These are phyloP conservation scores for Aspergillus diversus DNA, from an alignment of 495 filamentous ascomycete species.

Conservation along the genomic window DNA sequence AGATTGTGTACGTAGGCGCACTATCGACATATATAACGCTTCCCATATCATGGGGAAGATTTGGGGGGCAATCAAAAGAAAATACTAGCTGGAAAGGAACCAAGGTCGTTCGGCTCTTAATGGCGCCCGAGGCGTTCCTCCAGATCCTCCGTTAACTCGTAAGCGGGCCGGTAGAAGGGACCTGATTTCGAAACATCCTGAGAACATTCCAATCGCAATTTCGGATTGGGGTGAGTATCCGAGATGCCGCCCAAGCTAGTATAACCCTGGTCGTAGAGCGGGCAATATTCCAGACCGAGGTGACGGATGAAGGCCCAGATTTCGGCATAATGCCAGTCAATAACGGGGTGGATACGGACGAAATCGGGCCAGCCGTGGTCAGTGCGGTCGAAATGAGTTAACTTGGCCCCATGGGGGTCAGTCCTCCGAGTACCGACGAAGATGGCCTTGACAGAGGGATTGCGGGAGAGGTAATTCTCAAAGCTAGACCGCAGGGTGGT, in stretches of 20 bases:
- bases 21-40: no score
- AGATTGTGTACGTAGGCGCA: no score
- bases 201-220: conserved; percentile 48
- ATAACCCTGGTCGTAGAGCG: conserved; percentile 82
- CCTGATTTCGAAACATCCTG: conserved; percentile 24
- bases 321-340: conserved; percentile 97
- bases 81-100: not conserved
- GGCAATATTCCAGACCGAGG: conserved; percentile 77
- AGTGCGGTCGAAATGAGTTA: conserved; percentile 82
- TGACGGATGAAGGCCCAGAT: conserved; percentile 92
- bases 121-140: conserved; percentile 86
- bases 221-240: conserved; percentile 90
- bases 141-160: conserved; percentile 79
- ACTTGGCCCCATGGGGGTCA: conserved; percentile 80
- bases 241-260: conserved; percentile 86
- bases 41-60: not conserved
- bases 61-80: not conserved
- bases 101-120: conserved; percentile 27
- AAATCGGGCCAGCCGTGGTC: conserved; percentile 91
- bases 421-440: conserved; percentile 92
- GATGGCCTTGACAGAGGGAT: conserved; percentile 71
- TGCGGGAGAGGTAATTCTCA: conserved; percentile 68
- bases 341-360: conserved; percentile 90
- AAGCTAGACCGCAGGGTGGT: conserved; percentile 67
- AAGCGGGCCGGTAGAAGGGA: conserved; percentile 74